These are phyloP conservation scores for Trichosanthes truncata DNA, from an alignment of 306 rosid species.

Conservation along the genomic window DNA sequence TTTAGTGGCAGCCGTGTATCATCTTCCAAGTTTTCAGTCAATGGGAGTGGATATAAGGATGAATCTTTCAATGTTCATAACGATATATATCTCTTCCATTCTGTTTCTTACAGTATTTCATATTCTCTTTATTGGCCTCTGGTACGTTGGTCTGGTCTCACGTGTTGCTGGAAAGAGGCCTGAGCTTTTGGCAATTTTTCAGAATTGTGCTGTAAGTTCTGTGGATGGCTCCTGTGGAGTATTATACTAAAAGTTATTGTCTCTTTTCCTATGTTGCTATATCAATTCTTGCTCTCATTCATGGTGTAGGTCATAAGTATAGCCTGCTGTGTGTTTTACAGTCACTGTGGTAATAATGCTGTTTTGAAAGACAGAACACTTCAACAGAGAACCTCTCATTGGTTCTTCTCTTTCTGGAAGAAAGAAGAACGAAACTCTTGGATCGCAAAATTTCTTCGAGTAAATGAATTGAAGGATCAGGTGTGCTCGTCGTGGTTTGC, in stretches of 20 bases:
- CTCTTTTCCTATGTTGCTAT: background rate
- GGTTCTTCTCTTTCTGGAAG: constrained; percentile 79
- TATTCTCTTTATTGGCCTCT: constrained; percentile 73
- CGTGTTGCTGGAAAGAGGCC: constrained; percentile 97
- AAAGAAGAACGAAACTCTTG: constrained; percentile 73
- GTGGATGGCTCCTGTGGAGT: constrained; percentile 2
- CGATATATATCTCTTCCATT: constrained; percentile 79
- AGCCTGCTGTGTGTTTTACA: constrained; percentile 98
- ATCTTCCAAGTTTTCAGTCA: constrained; percentile 92
- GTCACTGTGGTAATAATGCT: constrained; percentile 95
- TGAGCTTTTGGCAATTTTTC: constrained; percentile 71
- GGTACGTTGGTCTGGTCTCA: constrained; percentile 94
- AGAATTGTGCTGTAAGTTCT: constrained; percentile 81
- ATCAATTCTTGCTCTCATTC: constrained; percentile 3
- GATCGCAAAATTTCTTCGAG: constrained; percentile 69
- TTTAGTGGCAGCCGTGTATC: constrained; percentile 93
- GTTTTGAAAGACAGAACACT: constrained; percentile 49
- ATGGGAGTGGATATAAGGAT: constrained; percentile 98
- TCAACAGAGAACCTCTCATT: constrained; percentile 35
- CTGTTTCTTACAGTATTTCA: constrained; percentile 82
- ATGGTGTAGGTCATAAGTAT: constrained; percentile 76
- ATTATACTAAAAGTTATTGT: constrained; percentile 10
- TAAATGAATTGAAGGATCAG: constrained; percentile 80
- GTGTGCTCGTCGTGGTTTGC: constrained; percentile 99
- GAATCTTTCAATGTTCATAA: constrained; percentile 78